phyloP scores from a whole-genome alignment of 768 basidiomycete genomes.

The Tulasnella sp. region DNA sequence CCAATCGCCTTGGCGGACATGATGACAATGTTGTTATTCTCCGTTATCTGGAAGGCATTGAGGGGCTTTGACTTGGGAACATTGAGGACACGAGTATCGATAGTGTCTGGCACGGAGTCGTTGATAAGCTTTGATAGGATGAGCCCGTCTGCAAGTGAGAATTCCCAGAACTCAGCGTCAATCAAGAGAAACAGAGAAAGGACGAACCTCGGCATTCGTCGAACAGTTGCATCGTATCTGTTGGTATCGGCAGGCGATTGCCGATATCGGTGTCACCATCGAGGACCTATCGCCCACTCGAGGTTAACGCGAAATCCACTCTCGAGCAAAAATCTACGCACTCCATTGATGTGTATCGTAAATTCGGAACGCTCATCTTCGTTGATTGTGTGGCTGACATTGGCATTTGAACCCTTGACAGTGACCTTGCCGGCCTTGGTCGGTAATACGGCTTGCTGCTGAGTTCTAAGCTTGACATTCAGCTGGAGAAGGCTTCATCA shows the following conservation, averaged over 20 bases:
- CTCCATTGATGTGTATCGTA: conserved; percentile 97
- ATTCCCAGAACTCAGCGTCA: neutral
- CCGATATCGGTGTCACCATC: conserved; percentile 86
- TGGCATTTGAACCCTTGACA: conserved; percentile 90
- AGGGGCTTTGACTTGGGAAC: conserved; percentile 78
- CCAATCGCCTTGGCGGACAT: conserved; percentile 97
- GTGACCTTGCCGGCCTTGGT: conserved; percentile 86
- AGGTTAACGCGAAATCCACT: neutral
- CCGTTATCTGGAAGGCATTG: conserved; percentile 98
- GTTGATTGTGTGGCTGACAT: conserved; percentile 95
- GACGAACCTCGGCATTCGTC: conserved; percentile 74
- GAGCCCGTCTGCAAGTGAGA: conserved; percentile 62
- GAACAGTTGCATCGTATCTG: conserved; percentile 96
- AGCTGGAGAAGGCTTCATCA: conserved; percentile 47
- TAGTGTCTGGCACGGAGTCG: conserved; percentile 98
- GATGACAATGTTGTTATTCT: conserved; percentile 99
- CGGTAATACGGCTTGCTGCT: conserved; percentile 43
- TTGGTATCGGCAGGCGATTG: conserved; percentile 82
- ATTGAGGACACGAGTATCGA: conserved; percentile 97
- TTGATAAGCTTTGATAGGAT: conserved; percentile 98
- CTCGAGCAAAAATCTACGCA: conserved; percentile 43
- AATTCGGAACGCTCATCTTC: conserved; percentile 94
- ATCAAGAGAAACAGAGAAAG: neutral
- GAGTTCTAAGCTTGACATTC: conserved; percentile 65
- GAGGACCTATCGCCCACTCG: conserved; percentile 58